phyloP scores from a whole-genome alignment of 805 yeast genomes.

The Candida oleophila region DNA sequence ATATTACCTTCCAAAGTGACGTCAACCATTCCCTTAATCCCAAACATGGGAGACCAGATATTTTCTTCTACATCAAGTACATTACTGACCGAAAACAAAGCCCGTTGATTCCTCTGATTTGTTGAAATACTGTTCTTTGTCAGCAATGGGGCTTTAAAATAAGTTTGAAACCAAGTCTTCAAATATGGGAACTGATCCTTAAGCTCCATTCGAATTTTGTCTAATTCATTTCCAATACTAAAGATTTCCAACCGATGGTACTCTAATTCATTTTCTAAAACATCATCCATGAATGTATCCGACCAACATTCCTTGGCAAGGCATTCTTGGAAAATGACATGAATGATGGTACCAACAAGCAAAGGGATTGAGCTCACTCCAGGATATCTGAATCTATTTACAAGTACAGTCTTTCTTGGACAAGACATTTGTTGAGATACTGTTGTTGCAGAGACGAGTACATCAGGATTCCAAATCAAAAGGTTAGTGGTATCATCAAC shows the following conservation, averaged over 20 bases:
- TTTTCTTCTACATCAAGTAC: constrained; percentile 86
- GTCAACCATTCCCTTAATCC: constrained; percentile 86
- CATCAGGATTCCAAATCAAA: constrained; percentile 83
- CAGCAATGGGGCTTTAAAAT: constrained; percentile 23
- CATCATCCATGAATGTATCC: constrained; percentile 33
- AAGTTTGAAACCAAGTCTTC: constrained; percentile 51
- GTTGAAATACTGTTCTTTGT: constrained; percentile 22
- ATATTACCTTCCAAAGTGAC: constrained; percentile 70
- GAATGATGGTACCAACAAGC: constrained; percentile 81
- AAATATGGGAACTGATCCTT: constrained; percentile 51
- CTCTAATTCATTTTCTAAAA: constrained; percentile 42
- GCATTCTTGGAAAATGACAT: constrained; percentile 67
- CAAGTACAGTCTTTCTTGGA: constrained; percentile 65
- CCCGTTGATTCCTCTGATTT: constrained; percentile 24
- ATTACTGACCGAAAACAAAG: constrained; percentile 54
- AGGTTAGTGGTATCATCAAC: constrained; percentile 60
- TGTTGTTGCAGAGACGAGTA: constrained; percentile 75
- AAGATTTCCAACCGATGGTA: constrained; percentile 50
- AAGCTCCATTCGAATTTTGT: constrained; percentile 43
- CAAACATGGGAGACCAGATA: constrained; percentile 88
- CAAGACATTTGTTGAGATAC: constrained; percentile 78
- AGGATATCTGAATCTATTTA: constrained; percentile 54
- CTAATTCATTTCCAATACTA: constrained; percentile 50
- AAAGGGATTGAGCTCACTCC: constrained; percentile 66
- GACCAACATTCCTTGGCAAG: constrained; percentile 38